phyloP scores from a whole-genome alignment of 495 filamentous ascomycete species.

The Sabuloglossum arenarium region DNA sequence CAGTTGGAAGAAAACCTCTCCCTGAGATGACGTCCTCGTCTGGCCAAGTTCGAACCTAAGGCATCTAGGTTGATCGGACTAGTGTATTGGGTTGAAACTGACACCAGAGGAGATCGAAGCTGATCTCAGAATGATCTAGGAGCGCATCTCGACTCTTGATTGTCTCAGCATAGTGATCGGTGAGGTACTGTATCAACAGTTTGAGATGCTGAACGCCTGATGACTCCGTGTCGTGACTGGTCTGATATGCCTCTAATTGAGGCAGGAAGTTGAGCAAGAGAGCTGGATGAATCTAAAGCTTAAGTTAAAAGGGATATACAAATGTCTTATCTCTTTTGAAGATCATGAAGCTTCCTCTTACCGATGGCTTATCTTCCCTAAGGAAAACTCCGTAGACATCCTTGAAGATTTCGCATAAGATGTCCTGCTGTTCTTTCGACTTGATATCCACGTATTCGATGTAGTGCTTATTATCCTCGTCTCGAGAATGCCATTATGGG shows the following conservation, averaged over 20 bases:
- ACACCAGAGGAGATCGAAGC: slow-evolving; percentile 34
- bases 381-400: too few species aligned
- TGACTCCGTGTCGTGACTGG: background rate
- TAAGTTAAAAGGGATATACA: too few species aligned
- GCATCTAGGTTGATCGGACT: slow-evolving; percentile 16
- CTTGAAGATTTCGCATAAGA: too few species aligned
- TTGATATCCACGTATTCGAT: too few species aligned
- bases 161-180: slow-evolving; percentile 12
- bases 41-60: background rate
- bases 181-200: background rate
- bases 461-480: too few species aligned
- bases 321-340: too few species aligned
- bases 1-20: background rate
- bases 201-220: background rate
- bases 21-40: slow-evolving; percentile 7
- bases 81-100: slow-evolving; percentile 28
- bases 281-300: background rate
- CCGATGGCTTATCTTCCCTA: too few species aligned
- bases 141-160: slow-evolving; percentile 37
- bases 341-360: too few species aligned
- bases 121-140: slow-evolving; percentile 34
- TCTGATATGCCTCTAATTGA: background rate
- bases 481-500: too few species aligned
- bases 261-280: background rate
- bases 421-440: too few species aligned